Conservation (phyloP, 2,329 filamentous ascomycete genomes). For the Juglanconis oblonga region DNA sequence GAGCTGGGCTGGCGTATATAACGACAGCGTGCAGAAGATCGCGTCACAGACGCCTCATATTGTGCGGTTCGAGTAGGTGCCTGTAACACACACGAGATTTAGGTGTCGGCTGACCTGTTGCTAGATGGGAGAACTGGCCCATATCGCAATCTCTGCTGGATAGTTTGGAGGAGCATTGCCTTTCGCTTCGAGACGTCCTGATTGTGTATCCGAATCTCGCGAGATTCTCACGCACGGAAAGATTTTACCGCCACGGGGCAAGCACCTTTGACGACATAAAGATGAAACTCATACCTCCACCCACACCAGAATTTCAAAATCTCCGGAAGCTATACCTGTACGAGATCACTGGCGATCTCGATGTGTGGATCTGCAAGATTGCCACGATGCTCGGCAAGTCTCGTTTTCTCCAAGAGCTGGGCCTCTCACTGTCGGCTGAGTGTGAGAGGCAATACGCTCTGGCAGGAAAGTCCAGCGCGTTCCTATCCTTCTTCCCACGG, state of each 20-base stretch:
- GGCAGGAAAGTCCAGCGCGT: background rate
- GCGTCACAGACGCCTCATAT: background rate
- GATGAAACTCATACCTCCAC: background rate
- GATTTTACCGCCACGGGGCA: background rate
- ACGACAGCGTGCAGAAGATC: constrained; percentile 2
- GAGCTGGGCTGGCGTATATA: constrained; percentile 8
- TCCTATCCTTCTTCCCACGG: constrained; percentile 5
- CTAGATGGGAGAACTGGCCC: constrained; percentile 13
- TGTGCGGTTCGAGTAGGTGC: constrained; percentile 3
- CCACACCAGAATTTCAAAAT: constrained; percentile 6
- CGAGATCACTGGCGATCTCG: constrained; percentile 9
- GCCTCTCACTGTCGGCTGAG: constrained; percentile 11
- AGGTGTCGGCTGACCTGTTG: background rate
- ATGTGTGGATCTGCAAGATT: constrained; percentile 4
- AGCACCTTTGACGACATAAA: constrained; percentile 1
- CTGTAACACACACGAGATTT: background rate
- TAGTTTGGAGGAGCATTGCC: constrained; percentile 1
- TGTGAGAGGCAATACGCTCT: constrained; percentile 5
- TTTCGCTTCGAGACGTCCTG: constrained; percentile 1
- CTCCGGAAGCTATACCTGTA: constrained; percentile 10
- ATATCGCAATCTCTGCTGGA: background rate
- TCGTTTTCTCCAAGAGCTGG: constrained; percentile 1
- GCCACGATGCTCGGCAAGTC: constrained; percentile 7
- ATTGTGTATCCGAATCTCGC: constrained; percentile 8
- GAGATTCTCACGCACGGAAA: background rate